Evolutionary conservation across 2,329 filamentous ascomycete genomes (phyloP), one percentile per base, ranked within the genome.

Genomic region (Ambrosiella beaveri): DNA sequence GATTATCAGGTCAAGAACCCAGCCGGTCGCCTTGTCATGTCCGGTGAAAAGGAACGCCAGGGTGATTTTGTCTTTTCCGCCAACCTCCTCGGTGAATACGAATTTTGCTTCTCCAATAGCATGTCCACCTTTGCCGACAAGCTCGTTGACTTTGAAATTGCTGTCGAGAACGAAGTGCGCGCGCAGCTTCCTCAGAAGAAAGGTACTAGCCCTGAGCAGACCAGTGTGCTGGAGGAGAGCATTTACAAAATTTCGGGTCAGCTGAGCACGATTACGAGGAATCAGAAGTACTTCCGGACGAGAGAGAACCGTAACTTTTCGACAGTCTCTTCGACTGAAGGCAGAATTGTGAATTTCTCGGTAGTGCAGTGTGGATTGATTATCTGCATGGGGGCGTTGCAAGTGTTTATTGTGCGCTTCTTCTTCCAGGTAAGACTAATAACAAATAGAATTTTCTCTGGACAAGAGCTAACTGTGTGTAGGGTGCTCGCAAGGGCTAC

Each of bases 231-330:
- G 54, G 91, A 97, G 70, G 91, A 98, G 73, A 91, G 88, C 45
- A 86, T 97, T 66, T 88, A 93, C 76, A 96, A 95, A 75, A 79
- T 98, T 61, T 95, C 89, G 11, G 84, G 88, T 63, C 88, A 95
- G 68, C 75, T 98, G 55, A 95, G 89, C 12, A 96, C 90, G 62
- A 93, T 98, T 68, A 89, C 87, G 47, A 82, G 93, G 67, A 96
- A 95, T 75, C 93, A 98, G 68, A 98, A 98, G 71, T 98, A 98
- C 76, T 98, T 98, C 82, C 86, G 94, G 62, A 98, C 93, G 2
- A 84, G 93, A 64, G 93, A 98, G 77, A 98, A 98, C 78, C 81
- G 93, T 62, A 98, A 98, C 74, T 97, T 98, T 74, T 94, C 88
- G 74, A 98, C 93, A 8, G 93, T 98, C 65, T 80, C 88, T 70